Evolutionary conservation across 106 monocot species (phyloP), one percentile per base, ranked within the genome.

Genomic region (Apostasia ramifera): DNA sequence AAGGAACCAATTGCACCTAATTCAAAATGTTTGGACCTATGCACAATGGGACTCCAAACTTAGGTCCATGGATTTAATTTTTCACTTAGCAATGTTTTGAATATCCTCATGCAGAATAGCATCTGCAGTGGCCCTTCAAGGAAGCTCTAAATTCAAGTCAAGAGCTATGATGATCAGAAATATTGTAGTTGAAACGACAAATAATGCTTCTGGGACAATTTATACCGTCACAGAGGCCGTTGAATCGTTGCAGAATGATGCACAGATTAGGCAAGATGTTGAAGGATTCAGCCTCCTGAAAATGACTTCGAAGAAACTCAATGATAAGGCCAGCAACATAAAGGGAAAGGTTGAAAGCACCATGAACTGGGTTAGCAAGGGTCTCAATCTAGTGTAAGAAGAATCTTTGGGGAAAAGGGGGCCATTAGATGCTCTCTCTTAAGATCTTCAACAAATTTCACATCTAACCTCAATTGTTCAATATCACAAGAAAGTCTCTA

Each of bases 301-400:
- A 73, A 57, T 72, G 45, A 88, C 95, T 9, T 72, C 74, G 3
- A 46, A 71, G 41, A 82, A 59, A 26, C 86, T 95, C 10, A 76
- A 73, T 51, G 62, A 57, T 40, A 88, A 91, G 40, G 85, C 86
- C 3, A 80, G 57, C 5, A 72, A 67, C 26, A 86, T 95, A 57
- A 73, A 84, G 57, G 66, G 45, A 11, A 89, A 84, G 76, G 91
- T 88, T 0, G 61, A 74, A 54, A 82, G 71, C 47, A 82, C 46
- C 15, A 78, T 81, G 74, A 38, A 67, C 9, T 40, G 57, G 38
- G 81, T 91, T 60, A 79, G 78, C 54, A 86, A 59, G 12, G 91
- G 88, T 4, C 81, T 91, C 63, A 72, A 84, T 44, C 84, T 86
- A 62, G 41, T 95, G 95, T 95, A 78, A 84, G 91, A 64, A 65